Evolutionary conservation across 2,329 filamentous ascomycete genomes (phyloP), one percentile per base, ranked within the genome.

Genomic region (Calonectria crousiana): DNA sequence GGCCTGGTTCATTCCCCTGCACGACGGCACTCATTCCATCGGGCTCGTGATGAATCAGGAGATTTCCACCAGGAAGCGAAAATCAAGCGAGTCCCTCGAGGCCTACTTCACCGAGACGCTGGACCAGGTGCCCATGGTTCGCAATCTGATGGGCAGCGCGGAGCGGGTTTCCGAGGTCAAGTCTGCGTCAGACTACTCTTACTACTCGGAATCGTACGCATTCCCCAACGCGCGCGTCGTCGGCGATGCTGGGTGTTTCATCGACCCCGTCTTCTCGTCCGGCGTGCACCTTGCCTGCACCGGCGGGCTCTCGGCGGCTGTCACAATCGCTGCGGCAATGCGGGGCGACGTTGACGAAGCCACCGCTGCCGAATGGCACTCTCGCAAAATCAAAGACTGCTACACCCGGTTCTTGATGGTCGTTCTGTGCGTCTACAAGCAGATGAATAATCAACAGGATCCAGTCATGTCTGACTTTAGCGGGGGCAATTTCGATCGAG

Each of bases 1-100:
- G 88, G 79, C 73, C 16, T 90, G 88, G 88, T 81, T 82, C 60
- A 89, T 90, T 69, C 88, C 88, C 0, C 79, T 90, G 0, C 87
- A 89, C 76, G 81, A 89, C 73, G 86, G 84, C 14, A 88, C 83
- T 1, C 66, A 74, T 3, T 89, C 87, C 0, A 83, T 88, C 0
- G 87, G 87, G 10, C 77, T 88, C 8, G 86, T 88, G 6, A 80
- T 81, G 75, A 83, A 84, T 69, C 86, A 88, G 78, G 78, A 86
- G 6, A 28, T 85, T 4, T 76, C 81, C 8, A 80, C 75, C 13
- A 64, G 67, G 0, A 84, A 84, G 75, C 88, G 87, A 81, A 79
- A 78, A 72, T 13, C 26, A 41, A 23, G 23, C 9, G 32, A 76
- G 5, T 69, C 75, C 26, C 64, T 69, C 38, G 52, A 78, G 38